Conservation (phyloP, 257 asterid genomes). For the Solanum ossicruentum region DNA sequence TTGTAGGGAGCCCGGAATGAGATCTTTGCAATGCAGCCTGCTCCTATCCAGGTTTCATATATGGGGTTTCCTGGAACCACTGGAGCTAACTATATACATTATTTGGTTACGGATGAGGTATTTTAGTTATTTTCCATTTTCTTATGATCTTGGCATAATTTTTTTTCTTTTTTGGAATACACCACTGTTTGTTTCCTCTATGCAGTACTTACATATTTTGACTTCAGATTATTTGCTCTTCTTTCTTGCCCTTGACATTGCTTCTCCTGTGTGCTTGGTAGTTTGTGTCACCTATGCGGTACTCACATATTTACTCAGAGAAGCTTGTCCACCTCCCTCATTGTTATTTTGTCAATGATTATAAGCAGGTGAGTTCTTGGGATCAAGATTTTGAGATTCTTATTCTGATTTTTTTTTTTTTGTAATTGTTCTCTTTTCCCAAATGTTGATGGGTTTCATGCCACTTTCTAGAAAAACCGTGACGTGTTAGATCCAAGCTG, state of each 20-base stretch:
- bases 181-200: conserved; percentile 74
- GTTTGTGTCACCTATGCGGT: conserved; percentile 86
- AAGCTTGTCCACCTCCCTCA: conserved; percentile 95
- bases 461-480: conserved; percentile 55
- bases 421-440: background rate
- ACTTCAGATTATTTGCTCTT: conserved; percentile 66
- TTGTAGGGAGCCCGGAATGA: conserved; percentile 97
- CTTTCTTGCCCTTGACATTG: conserved; percentile 52
- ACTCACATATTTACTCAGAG: conserved; percentile 84
- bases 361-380: conserved; percentile 82
- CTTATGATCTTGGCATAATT: background rate
- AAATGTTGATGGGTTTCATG: conserved; percentile 3
- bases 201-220: conserved; percentile 50
- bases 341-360: conserved; percentile 96
- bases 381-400: conserved; percentile 33
- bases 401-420: background rate
- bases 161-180: background rate
- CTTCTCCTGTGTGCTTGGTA: conserved; percentile 63
- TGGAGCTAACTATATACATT: conserved; percentile 85
- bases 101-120: conserved; percentile 97
- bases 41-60: conserved; percentile 98
- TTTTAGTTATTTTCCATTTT: background rate
- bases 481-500: conserved; percentile 74
- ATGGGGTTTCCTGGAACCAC: conserved; percentile 99
- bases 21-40: conserved; percentile 98